Evolutionary conservation across 139 green algal genomes (phyloP), one percentile per base, ranked within the genome.

Genomic region (Raphidocelis subcapitata): DNA sequence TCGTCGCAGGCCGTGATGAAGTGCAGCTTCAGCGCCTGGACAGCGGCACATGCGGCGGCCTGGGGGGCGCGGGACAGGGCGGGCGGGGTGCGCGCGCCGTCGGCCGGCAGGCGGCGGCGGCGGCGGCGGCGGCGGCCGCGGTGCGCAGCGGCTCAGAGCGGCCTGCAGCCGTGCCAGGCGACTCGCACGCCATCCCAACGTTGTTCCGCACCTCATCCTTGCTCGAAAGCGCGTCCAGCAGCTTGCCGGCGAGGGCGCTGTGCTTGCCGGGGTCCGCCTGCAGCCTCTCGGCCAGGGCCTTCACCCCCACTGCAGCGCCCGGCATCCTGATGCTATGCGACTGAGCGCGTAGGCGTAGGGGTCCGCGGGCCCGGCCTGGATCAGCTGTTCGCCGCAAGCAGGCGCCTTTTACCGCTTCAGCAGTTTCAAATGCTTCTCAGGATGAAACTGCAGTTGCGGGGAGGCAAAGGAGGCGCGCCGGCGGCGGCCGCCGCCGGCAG

Each of bases 11-110:
- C 74, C 2, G 76, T 75, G 14, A 87, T 41, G 37, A 88, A 92
- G 65, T 86, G 90, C 4, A 86, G 47, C 72, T 89, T 87, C 51
- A 92, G 62, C 0, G 51, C 82, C 28, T 86, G 83, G 12, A 90
- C 76, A n/a, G 84, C 77, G 14, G 62, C 49, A 2, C 62, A 18
- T 8, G 61, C 29, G 12, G 41, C 47, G 2, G 54, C 74, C 81
- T 87, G 77, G 33, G 3, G 52, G 47, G 23, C 56, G 46, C 20
- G 29, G 8, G 47, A 18, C 26, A 26, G 5, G 54, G 54, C 54
- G 15, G 23, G 64, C 41, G 24, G 44, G 26, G 31, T 23, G 37
- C 20, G 5, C 64, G 23, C 14, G 14, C 26, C 28, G 28, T 35
- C 21, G 4, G 23, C 66, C 3, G 18, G n/a, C 15, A 21, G 32